These are phyloP conservation scores for Hondaea fermentalgiana DNA, from an alignment of 108 stramenopile genomes.

Conservation along the genomic window DNA sequence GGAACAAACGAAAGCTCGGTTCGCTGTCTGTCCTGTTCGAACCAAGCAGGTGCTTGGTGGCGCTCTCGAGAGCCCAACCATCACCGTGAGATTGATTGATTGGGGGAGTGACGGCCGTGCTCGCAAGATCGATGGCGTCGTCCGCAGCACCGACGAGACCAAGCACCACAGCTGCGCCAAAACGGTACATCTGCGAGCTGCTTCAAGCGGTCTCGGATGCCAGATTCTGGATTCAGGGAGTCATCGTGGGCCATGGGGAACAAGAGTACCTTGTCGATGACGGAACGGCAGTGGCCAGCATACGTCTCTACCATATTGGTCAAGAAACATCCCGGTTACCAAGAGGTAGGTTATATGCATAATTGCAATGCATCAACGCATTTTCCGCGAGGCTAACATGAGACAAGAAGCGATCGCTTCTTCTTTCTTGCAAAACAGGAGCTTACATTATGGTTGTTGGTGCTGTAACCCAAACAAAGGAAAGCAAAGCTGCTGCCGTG, in stretches of 20 bases:
- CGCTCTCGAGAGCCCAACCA: too few relatives aligned
- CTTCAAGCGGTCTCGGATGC: not conserved
- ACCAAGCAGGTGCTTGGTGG: too few relatives aligned
- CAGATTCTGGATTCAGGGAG: not conserved
- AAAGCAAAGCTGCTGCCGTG: too few relatives aligned
- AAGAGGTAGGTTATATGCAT: not conserved
- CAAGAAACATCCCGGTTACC: not conserved
- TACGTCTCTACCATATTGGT: not conserved
- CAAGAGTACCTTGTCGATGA: not conserved
- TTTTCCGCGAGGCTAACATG: too few relatives aligned
- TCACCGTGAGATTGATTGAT: too few relatives aligned
- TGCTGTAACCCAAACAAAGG: not conserved
- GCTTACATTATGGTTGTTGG: not conserved
- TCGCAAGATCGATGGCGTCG: too few relatives aligned
- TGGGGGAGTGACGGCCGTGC: too few relatives aligned
- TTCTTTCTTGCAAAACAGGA: not conserved
- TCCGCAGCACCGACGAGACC: too few relatives aligned
- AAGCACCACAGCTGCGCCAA: not conserved
- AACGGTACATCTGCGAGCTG: not conserved
- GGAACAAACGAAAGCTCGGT: too few relatives aligned
- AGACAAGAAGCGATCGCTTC: too few relatives aligned
- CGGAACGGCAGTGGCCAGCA: not conserved
- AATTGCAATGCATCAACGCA: too few relatives aligned
- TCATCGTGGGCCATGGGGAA: not conserved
- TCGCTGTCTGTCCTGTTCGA: too few relatives aligned